phyloP scores from a whole-genome alignment of 164 flowering plant genomes.

The Platanus orientalis region DNA sequence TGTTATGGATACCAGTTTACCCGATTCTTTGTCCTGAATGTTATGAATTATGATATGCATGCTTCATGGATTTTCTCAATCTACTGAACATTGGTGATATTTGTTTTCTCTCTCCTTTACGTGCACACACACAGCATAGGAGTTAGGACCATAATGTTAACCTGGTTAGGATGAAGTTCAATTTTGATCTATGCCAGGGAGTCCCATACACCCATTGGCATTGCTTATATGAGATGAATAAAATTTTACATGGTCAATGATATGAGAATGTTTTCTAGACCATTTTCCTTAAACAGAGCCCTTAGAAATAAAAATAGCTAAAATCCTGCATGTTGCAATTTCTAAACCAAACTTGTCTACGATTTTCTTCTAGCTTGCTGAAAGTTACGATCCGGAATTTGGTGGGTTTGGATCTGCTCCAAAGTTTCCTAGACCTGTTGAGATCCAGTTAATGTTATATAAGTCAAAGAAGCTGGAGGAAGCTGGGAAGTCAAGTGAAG shows the following conservation, averaged over 20 bases:
- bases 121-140: no score
- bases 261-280: not conserved
- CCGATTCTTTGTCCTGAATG: no score
- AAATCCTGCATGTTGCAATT: not conserved
- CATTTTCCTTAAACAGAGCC: not conserved
- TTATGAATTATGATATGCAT: no score
- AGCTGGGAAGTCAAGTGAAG: constrained; percentile 43
- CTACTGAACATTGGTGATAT: no score
- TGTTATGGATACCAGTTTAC: no score
- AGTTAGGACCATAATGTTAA: no score
- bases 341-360: not conserved
- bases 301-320: not conserved
- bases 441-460: constrained; percentile 79
- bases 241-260: not conserved
- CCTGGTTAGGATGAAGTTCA: no score
- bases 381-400: constrained; percentile 52
- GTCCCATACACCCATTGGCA: no score
- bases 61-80: no score
- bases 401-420: constrained; percentile 97
- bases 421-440: constrained; percentile 96
- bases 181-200: no score
- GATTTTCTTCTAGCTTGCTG: constrained; percentile 43
- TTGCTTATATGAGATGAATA: no score
- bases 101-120: no score
- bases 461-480: constrained; percentile 60